Percentiles rank a stretch among this genome's conserved stretches.
Conservation (phyloP, 495 filamentous ascomycete species). For the Penicillium alfredii region DNA sequence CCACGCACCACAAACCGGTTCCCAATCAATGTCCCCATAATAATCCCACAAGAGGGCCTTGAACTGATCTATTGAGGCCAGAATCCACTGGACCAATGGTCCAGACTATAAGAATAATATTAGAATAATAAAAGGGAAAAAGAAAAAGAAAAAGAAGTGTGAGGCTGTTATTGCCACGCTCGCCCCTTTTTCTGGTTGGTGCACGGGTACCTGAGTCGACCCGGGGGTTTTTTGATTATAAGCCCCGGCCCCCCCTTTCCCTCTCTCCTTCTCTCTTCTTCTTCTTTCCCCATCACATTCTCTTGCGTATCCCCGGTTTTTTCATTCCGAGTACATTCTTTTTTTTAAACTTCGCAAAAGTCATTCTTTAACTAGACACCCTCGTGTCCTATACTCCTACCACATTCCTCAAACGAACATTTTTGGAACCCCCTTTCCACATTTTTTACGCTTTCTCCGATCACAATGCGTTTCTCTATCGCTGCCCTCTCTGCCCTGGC, state of each 20-base stretch:
- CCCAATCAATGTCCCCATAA: too few relatives aligned
- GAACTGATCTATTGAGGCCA: too few relatives aligned
- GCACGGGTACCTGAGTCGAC: slow-evolving; percentile 25
- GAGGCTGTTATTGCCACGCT: slow-evolving; percentile 5
- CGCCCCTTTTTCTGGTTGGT: slow-evolving; percentile 1
- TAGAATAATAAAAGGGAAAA: background rate
- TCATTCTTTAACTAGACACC: slow-evolving; percentile 24
- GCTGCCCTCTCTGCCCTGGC: slow-evolving; percentile 61
- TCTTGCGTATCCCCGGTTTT: slow-evolving; percentile 23
- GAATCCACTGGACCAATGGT: too few relatives aligned
- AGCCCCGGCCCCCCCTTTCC: slow-evolving; percentile 7
- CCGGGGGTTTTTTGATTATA: slow-evolving; percentile 16
- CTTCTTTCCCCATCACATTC: slow-evolving; percentile 18
- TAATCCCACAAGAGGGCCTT: too few relatives aligned
- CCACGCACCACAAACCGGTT: background rate
- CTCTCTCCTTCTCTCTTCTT: slow-evolving; percentile 5
- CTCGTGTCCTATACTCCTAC: slow-evolving; percentile 11
- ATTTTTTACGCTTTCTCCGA: too few relatives aligned
- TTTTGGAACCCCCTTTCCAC: slow-evolving; percentile 14
- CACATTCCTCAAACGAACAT: too few relatives aligned
- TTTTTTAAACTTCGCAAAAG: slow-evolving; percentile 25
- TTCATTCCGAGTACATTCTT: slow-evolving; percentile 51
- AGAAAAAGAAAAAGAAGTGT: background rate
- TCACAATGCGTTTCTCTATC: slow-evolving; percentile 92
- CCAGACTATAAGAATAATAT: background rate